Conservation (phyloP, 306 rosid genomes). For the Cicer yamashitae region DNA sequence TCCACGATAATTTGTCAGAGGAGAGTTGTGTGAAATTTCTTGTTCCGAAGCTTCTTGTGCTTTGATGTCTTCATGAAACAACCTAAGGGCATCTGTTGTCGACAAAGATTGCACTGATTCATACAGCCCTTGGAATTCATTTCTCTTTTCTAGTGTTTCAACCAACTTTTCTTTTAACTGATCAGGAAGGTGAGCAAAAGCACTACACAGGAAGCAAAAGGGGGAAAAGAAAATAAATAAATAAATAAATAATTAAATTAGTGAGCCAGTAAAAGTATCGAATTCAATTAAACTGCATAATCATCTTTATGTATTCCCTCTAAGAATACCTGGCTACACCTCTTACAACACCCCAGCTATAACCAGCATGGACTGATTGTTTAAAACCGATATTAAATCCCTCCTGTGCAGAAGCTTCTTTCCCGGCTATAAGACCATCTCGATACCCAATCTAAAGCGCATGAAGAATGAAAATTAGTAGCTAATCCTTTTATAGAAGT, state of each 20-base stretch:
- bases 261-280: background rate
- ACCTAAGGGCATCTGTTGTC: conserved; percentile 65
- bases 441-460: conserved; percentile 75
- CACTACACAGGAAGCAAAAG: conserved; percentile 55
- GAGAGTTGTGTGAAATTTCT: conserved; percentile 42
- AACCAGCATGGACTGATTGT: conserved; percentile 67
- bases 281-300: conserved; percentile 24
- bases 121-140: conserved; percentile 59
- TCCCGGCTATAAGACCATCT: conserved; percentile 77
- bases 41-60: conserved; percentile 47
- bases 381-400: conserved; percentile 86
- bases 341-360: conserved; percentile 80
- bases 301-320: background rate
- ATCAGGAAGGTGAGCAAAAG: conserved; percentile 72
- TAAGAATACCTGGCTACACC: conserved; percentile 75
- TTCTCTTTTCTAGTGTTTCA: conserved; percentile 58
- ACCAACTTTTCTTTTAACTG: conserved; percentile 64
- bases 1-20: conserved; percentile 49
- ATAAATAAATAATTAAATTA: conserved; percentile 5
- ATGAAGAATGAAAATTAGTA: conserved; percentile 12
- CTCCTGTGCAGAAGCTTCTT: conserved; percentile 86
- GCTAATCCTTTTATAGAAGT: background rate
- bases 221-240: conserved; percentile 17
- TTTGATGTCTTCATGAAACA: conserved; percentile 57
- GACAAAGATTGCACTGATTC: conserved; percentile 72